A percentile compares a stretch with the other conserved stretches of the same genome.
Evolutionary conservation across 106 monocot species (phyloP).

Genomic region (Posidonia australis): DNA sequence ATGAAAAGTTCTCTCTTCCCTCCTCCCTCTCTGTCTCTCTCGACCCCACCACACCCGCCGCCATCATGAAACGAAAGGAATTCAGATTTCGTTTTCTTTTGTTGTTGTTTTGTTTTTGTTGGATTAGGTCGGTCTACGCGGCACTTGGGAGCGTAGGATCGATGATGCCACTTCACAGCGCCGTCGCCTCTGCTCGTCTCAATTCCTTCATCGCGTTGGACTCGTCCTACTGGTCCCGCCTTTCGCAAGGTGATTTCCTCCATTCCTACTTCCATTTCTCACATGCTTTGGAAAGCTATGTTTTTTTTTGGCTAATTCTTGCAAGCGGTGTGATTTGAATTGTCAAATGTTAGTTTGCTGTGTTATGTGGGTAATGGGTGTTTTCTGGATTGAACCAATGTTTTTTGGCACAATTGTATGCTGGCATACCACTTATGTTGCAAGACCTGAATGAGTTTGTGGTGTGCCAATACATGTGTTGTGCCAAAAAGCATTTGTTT

Average conservation of each 20-base stretch:
- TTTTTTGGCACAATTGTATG: no score
- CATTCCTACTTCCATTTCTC: neutral
- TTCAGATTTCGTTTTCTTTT: neutral
- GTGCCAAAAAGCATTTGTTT: neutral
- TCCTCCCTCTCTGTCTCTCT: neutral
- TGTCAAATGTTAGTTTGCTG: no score
- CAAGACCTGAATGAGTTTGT: neutral
- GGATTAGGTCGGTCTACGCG: slow-evolving; percentile 3
- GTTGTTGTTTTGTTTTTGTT: neutral
- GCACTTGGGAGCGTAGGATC: slow-evolving; percentile 12
- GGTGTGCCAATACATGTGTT: neutral
- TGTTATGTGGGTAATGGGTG: no score
- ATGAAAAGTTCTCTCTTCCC: neutral
- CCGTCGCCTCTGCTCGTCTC: slow-evolving; percentile 20
- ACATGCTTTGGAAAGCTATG: neutral
- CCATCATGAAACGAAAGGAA: neutral
- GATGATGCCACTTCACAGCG: slow-evolving; percentile 17
- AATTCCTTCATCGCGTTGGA: slow-evolving; percentile 10
- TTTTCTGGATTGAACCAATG: no score
- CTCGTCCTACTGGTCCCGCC: slow-evolving; percentile 11
- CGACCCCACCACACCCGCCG: neutral
- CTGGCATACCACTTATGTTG: neutral
- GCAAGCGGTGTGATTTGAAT: no score
- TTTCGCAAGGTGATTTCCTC: slow-evolving; percentile 10
- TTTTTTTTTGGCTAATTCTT: no score